Evolutionary conservation across 345 rosid species (phyloP), one percentile per base, ranked within the genome.

Genomic region (Dipteronia dyeriana): DNA sequence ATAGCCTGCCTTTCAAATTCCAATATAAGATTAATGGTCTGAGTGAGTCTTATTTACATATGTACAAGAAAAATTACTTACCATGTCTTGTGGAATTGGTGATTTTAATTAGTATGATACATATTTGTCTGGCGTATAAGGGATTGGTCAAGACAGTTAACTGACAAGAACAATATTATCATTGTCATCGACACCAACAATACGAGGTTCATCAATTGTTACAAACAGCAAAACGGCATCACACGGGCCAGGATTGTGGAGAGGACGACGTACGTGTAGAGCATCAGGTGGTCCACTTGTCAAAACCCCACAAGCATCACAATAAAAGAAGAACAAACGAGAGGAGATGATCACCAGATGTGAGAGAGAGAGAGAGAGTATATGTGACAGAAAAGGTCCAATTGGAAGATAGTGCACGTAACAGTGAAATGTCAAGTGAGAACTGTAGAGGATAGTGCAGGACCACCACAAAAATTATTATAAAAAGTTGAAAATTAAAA

Each of bases 261-360:
- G 0, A 5, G 61, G 9, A 41, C 45, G 9, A 2, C 10, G 45
- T 41, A 68, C 41, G 79, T 79, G 84, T 73, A 62, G 45, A 43
- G 2, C 17, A 80, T 78, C 82, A 1, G 39, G 51, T 74, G 78
- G 76, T 71, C 83, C 86, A 84, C 85, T 87, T 84, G 88, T 73
- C 85, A 20, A 65, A 43, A 7, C 88, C 90, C 88, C 78, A 45
- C 3, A 9, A 70, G 38, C 38, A 75, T 66, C 80, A 76, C 63
- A 62, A 12, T n/a, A 60, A 34, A 47, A 13, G 6, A 25, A 1
- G 34, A 4, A 31, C 38, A 34, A 34, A 34, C 38, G 29, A 39
- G 45, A 63, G 47, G 22, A 71, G 68, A 53, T 53, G 25, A 29
- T 20, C 49, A 5, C 38, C 38, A 31, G 9, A 49, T 23, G 20